Conservation (phyloP, 192 early-diverging fungal species). For the Coemansia guatemalensis region DNA sequence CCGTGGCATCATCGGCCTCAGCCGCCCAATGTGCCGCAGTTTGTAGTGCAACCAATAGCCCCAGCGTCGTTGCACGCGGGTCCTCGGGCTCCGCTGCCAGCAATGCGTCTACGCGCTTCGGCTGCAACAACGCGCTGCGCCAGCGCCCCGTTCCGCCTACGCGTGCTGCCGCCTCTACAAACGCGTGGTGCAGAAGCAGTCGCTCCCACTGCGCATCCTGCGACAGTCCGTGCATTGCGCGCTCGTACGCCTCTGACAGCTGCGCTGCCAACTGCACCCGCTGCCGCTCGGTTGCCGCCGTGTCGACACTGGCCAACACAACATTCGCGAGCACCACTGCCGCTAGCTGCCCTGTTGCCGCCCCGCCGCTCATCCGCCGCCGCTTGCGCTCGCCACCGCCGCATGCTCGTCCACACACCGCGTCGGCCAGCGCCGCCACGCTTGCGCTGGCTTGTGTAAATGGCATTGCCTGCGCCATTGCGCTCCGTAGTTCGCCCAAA, state of each 20-base stretch:
- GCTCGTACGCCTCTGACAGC: conserved; percentile 15
- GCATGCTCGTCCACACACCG: conserved; percentile 9
- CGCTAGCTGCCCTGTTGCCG: background rate
- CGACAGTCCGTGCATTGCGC: conserved; percentile 4
- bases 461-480: conserved; percentile 44
- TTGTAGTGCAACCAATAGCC: conserved; percentile 44
- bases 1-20: background rate
- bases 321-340: conserved; percentile 22
- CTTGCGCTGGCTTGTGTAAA: conserved; percentile 26
- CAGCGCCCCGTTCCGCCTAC: conserved; percentile 34
- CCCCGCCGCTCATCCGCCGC: conserved; percentile 16
- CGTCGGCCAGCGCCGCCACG: conserved; percentile 16
- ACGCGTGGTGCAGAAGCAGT: conserved; percentile 39
- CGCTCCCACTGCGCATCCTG: conserved; percentile 22
- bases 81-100: background rate
- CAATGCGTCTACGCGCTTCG: conserved; percentile 19
- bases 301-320: conserved; percentile 24
- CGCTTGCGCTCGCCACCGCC: conserved; percentile 18
- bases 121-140: conserved; percentile 30
- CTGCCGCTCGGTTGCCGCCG: conserved; percentile 41
- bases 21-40: conserved; percentile 42
- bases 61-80: conserved; percentile 12
- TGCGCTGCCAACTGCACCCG: conserved; percentile 14
- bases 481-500: conserved; percentile 11
- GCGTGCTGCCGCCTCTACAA: conserved; percentile 34